Conservation (phyloP, 129 eudicot species). For the Kitagawia praeruptora region DNA sequence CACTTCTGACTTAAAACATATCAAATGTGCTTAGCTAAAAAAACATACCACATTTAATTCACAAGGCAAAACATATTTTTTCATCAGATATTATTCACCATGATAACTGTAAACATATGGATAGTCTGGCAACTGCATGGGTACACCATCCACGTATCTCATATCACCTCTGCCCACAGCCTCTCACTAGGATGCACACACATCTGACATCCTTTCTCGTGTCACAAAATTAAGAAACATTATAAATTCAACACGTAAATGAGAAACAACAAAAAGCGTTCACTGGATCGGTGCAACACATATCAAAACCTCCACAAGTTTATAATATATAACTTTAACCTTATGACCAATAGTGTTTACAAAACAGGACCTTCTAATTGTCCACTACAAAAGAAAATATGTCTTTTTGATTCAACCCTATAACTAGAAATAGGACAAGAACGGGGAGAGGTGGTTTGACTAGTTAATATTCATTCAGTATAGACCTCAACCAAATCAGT, state of each 20-base stretch:
- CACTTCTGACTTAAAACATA: too few species aligned
- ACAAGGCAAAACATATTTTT: too few species aligned
- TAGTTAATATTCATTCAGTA: background rate
- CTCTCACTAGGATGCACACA: too few species aligned
- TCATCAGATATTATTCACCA: too few species aligned
- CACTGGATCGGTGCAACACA: background rate
- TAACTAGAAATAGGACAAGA: background rate
- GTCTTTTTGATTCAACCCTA: background rate
- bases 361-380: background rate
- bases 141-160: too few species aligned
- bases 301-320: background rate
- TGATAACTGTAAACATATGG: too few species aligned
- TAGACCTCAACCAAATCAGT: conserved; percentile 9
- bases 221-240: background rate
- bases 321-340: background rate
- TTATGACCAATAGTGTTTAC: background rate
- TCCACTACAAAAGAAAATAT: background rate
- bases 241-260: too few species aligned
- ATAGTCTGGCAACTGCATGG: too few species aligned
- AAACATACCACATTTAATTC: too few species aligned
- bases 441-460: background rate
- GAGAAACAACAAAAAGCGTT: background rate
- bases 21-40: too few species aligned
- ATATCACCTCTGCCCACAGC: too few species aligned
- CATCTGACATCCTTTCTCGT: too few species aligned